Evolutionary conservation across 2,329 filamentous ascomycete genomes (phyloP), one percentile per base, ranked within the genome.

Genomic region (Pseudogymnoascus sp.): DNA sequence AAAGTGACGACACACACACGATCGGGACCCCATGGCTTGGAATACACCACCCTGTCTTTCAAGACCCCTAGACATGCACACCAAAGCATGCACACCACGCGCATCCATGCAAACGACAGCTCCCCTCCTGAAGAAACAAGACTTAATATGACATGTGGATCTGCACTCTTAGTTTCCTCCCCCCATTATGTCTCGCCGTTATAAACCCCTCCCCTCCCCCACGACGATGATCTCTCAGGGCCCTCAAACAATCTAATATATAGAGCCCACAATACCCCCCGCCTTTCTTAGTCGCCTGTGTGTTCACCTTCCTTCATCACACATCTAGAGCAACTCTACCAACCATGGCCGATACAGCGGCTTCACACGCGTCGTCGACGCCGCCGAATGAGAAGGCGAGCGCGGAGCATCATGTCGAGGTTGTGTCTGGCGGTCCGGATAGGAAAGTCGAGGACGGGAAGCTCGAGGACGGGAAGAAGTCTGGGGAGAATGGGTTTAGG

Each of bases 401-500:
- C 51, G 29, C 11, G 29, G 26, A 57, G 6, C 51, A 57, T 18
- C 29, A 57, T 12, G 29, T 34, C n/a, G 51, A 57, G 51, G 10
- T 57, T 34, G 51, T 54, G 8, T 11, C 23, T 5, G 21, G 7
- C 1, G 47, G 47, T 31, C 47, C 47, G 2, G 6, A 61, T 14
- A 5, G 40, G 11, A 23, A 65, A 31, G 63, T 57, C n/a, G n/a
- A 34, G 29, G 31, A 61, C 12, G 4, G 40, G 6, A 23, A 65
- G 39, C 64, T 57, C 8, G 51, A 57, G 5, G 51, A 34, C 4
- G 51, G 51, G 3, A 18, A 75, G 63, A 79, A 81, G 69, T 78
- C 78, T 66, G 79, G 82, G 66, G 79, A 80, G 64, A 69, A 76
- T 68, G 78, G 77, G 23, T 66, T 79, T 2, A 73, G 77, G 14